Percentiles rank a stretch among this genome's conserved stretches.
phyloP scores from a whole-genome alignment of 176 grass and related monocot genomes.

The Bromus sterilis region DNA sequence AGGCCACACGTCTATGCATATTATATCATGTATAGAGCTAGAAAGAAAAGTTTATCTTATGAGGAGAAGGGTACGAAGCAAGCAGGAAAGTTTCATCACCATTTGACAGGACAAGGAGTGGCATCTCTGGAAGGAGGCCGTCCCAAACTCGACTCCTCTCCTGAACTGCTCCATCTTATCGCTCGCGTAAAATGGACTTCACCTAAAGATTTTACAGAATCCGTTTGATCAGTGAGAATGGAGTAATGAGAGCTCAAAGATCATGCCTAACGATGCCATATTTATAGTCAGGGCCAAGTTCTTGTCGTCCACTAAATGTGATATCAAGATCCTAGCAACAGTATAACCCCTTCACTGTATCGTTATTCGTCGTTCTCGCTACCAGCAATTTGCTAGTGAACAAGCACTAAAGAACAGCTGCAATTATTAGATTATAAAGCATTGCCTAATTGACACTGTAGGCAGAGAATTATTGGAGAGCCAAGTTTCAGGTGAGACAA shows the following conservation, averaged over 20 bases:
- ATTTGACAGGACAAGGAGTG: slow-evolving; percentile 43
- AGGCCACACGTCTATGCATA: neutral
- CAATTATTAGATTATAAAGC: slow-evolving; percentile 30
- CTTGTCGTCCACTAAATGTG: slow-evolving; percentile 43
- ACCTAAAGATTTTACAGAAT: slow-evolving; percentile 10
- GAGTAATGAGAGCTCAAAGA: neutral
- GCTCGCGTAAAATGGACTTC: neutral
- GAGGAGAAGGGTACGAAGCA: neutral
- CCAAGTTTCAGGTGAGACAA: slow-evolving; percentile 25
- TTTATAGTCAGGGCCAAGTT: slow-evolving; percentile 26
- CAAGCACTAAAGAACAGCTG: slow-evolving; percentile 27
- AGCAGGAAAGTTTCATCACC: slow-evolving; percentile 21
- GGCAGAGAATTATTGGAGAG: slow-evolving; percentile 10
- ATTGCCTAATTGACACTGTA: neutral
- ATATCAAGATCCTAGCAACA: slow-evolving; percentile 30
- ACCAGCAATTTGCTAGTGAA: slow-evolving; percentile 35
- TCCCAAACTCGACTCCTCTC: slow-evolving; percentile 57
- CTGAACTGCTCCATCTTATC: slow-evolving; percentile 53
- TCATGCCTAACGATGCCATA: neutral
- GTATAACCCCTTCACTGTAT: slow-evolving; percentile 22
- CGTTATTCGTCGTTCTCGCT: slow-evolving; percentile 21
- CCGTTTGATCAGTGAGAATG: neutral
- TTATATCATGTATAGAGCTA: neutral
- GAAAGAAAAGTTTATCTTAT: neutral
- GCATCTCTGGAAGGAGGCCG: slow-evolving; percentile 48